Evolutionary conservation across 2,329 filamentous ascomycete genomes (phyloP).

Genomic region (Cucurbitaria berberidis): DNA sequence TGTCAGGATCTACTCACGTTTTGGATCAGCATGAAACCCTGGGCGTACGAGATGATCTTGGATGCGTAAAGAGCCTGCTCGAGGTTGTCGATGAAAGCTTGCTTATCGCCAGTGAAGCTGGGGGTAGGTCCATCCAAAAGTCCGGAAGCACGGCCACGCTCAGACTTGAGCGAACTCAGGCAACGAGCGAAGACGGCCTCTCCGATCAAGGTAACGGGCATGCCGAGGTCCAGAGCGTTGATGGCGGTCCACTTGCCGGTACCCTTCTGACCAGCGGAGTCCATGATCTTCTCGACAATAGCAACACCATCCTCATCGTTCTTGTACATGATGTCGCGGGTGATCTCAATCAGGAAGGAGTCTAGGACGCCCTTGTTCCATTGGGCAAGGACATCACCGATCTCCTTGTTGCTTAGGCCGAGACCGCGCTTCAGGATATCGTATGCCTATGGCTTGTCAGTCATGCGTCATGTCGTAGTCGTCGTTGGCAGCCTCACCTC

Average conservation of each 20-base stretch:
- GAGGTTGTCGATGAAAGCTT: conserved; percentile 93
- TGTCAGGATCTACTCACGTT: conserved; percentile 65
- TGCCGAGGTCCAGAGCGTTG: conserved; percentile 96
- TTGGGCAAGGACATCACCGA: conserved; percentile 89
- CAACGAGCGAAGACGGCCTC: conserved; percentile 96
- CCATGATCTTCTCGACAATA: conserved; percentile 98
- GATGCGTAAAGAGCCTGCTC: conserved; percentile 99
- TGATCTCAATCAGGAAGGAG: conserved; percentile 98
- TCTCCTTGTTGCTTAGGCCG: conserved; percentile 87
- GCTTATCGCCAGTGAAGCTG: conserved; percentile 87
- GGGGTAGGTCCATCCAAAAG: conserved; percentile 79
- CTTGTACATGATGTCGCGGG: conserved; percentile 97
- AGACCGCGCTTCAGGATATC: conserved; percentile 99
- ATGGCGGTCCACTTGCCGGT: conserved; percentile 99
- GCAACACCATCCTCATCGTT: conserved; percentile 91
- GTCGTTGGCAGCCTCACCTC: conserved; percentile 68
- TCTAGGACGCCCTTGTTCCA: conserved; percentile 99
- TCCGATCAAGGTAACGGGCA: conserved; percentile 97
- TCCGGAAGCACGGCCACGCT: conserved; percentile 82
- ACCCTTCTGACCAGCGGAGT: conserved; percentile 98
- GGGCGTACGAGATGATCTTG: conserved; percentile 99
- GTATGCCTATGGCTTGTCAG: conserved; percentile 72
- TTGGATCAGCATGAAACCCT: conserved; percentile 99
- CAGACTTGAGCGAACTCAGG: conserved; percentile 90
- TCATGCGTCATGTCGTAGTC: background rate